phyloP scores from a whole-genome alignment of 768 basidiomycete genomes.

The Boletus edulis region DNA sequence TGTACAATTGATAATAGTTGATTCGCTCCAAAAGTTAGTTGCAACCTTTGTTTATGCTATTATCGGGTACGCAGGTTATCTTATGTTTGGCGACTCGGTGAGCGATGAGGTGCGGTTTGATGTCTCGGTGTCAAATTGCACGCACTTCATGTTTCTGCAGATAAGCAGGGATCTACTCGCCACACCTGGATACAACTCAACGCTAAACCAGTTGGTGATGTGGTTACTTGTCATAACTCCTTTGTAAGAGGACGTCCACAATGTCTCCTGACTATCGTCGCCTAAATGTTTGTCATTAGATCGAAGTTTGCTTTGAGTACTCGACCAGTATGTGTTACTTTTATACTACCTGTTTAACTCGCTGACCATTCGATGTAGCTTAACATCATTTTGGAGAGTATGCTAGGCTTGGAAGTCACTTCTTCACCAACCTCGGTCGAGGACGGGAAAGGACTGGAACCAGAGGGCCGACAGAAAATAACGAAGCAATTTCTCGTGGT shows the following conservation, averaged over 20 bases:
- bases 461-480: background rate
- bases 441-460: constrained; percentile 23
- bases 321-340: constrained; percentile 56
- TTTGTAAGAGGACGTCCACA: constrained; percentile 43
- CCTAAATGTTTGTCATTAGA: constrained; percentile 36
- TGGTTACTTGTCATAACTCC: constrained; percentile 86
- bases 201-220: constrained; percentile 69
- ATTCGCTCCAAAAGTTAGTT: constrained; percentile 41
- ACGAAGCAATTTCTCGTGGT: constrained; percentile 42
- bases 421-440: constrained; percentile 17
- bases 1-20: background rate
- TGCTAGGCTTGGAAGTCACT: constrained; percentile 61
- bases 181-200: constrained; percentile 67
- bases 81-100: constrained; percentile 85
- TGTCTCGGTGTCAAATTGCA: background rate
- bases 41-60: constrained; percentile 62
- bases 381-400: constrained; percentile 76
- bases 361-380: constrained; percentile 43
- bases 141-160: constrained; percentile 34
- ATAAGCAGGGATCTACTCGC: constrained; percentile 80
- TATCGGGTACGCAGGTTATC: constrained; percentile 79
- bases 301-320: constrained; percentile 87
- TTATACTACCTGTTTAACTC: background rate
- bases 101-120: constrained; percentile 68
- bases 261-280: background rate